phyloP scores from a whole-genome alignment of 768 basidiomycete species.

The Boletus huronensis region DNA sequence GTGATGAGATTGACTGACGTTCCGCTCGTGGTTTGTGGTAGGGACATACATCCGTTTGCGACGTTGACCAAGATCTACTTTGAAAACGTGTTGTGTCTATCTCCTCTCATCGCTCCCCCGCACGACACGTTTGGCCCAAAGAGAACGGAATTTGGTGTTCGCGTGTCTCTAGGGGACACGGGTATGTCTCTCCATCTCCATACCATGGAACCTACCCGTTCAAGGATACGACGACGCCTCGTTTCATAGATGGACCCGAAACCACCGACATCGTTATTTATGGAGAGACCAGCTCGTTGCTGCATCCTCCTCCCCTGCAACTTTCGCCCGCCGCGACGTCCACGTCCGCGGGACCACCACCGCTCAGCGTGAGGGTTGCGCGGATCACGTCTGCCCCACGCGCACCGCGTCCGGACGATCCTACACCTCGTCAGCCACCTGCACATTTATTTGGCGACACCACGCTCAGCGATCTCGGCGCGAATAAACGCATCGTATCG shows the following conservation, averaged over 20 bases:
- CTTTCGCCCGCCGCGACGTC: conserved; percentile 18
- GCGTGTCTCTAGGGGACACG: conserved; percentile 66
- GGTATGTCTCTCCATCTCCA: conserved; percentile 34
- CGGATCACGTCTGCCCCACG: conserved; percentile 47
- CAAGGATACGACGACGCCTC: background rate
- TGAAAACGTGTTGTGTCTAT: conserved; percentile 63
- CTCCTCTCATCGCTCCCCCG: conserved; percentile 29
- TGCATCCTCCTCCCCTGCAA: conserved; percentile 7
- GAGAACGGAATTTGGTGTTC: conserved; percentile 55
- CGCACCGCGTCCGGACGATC: conserved; percentile 69
- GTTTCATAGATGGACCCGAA: conserved; percentile 55
- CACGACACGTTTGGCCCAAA: conserved; percentile 17
- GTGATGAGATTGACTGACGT: background rate
- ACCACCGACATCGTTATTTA: conserved; percentile 64
- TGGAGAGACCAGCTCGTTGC: conserved; percentile 32
- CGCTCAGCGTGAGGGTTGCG: conserved; percentile 47
- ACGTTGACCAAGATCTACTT: conserved; percentile 62
- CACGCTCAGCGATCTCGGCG: conserved; percentile 15
- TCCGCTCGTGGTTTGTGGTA: conserved; percentile 20
- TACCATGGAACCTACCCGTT: background rate
- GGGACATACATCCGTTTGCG: conserved; percentile 69
- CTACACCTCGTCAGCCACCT: conserved; percentile 70
- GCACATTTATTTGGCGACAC: conserved; percentile 18
- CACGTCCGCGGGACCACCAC: conserved; percentile 20
- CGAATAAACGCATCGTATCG: conserved; percentile 22